A percentile compares a stretch with the other conserved stretches of the same genome.
phyloP scores from a whole-genome alignment of 805 yeast genomes.

The Cephaloascus fragrans region DNA sequence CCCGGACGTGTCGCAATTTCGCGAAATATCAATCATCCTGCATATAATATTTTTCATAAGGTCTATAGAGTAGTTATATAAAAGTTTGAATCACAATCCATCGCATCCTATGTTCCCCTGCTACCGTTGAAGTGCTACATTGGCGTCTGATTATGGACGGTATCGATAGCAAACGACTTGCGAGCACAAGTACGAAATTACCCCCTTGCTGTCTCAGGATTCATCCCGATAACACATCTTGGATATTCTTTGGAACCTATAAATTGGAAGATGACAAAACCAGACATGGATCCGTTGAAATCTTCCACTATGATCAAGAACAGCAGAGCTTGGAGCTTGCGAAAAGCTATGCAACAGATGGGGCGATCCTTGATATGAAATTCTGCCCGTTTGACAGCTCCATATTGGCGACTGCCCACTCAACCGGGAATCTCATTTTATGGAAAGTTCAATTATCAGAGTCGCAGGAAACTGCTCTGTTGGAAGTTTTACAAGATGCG shows the following conservation, averaged over 20 bases:
- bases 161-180: slow-evolving; percentile 11
- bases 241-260: slow-evolving; percentile 71
- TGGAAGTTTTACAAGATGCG: slow-evolving; percentile 17
- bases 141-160: too few species aligned
- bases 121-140: too few species aligned
- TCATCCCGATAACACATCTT: slow-evolving; percentile 35
- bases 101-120: too few species aligned
- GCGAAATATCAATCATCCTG: too few species aligned
- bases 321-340: slow-evolving; percentile 9
- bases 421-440: slow-evolving; percentile 62
- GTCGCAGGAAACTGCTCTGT: slow-evolving; percentile 9
- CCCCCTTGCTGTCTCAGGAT: slow-evolving; percentile 83
- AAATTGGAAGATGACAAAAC: slow-evolving; percentile 49
- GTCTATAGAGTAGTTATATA: too few species aligned
- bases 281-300: slow-evolving; percentile 55
- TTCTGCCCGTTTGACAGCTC: slow-evolving; percentile 44
- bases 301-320: slow-evolving; percentile 18
- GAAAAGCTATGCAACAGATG: slow-evolving; percentile 23
- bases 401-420: slow-evolving; percentile 56
- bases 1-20: too few species aligned
- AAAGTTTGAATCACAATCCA: too few species aligned
- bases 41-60: too few species aligned
- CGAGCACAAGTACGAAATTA: slow-evolving; percentile 31
- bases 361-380: slow-evolving; percentile 75
- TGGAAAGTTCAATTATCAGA: slow-evolving; percentile 53